Evolutionary conservation across 78 protist species (phyloP).

Genomic region (Isochrysis galbana): DNA sequence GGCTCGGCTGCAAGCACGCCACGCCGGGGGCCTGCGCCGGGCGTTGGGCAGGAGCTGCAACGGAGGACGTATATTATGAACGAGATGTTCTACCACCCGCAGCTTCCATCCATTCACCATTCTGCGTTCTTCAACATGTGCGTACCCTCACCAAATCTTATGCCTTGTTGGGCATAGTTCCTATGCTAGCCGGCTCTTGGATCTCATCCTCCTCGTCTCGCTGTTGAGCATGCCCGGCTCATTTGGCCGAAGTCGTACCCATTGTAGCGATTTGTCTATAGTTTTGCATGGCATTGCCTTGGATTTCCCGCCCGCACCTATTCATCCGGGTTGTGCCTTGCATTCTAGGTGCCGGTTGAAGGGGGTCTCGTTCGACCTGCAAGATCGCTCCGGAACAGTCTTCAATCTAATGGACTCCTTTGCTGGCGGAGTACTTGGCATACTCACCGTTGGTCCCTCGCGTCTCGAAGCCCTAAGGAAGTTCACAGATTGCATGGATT

Average conservation of each 20-base stretch:
- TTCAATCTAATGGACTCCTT: slow-evolving; percentile 12
- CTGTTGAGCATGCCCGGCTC: too few species aligned
- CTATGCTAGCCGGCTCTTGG: too few species aligned
- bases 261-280: too few species aligned
- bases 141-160: not conserved
- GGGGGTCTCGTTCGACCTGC: slow-evolving; percentile 27
- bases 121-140: not conserved
- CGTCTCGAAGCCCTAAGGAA: not conserved
- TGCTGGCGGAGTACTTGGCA: not conserved
- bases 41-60: not conserved
- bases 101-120: not conserved
- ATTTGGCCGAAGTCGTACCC: too few species aligned
- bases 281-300: too few species aligned
- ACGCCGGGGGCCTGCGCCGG: too few species aligned
- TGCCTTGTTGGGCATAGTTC: too few species aligned
- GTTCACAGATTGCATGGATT: not conserved
- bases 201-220: too few species aligned
- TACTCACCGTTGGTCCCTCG: not conserved
- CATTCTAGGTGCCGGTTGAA: slow-evolving; percentile 6
- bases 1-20: too few species aligned
- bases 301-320: too few species aligned
- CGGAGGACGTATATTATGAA: not conserved
- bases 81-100: not conserved
- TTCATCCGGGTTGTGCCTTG: too few species aligned
- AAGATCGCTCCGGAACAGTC: not conserved